These are phyloP conservation scores for Haplographium delicatum DNA, from an alignment of 495 filamentous ascomycete species.

Conservation along the genomic window DNA sequence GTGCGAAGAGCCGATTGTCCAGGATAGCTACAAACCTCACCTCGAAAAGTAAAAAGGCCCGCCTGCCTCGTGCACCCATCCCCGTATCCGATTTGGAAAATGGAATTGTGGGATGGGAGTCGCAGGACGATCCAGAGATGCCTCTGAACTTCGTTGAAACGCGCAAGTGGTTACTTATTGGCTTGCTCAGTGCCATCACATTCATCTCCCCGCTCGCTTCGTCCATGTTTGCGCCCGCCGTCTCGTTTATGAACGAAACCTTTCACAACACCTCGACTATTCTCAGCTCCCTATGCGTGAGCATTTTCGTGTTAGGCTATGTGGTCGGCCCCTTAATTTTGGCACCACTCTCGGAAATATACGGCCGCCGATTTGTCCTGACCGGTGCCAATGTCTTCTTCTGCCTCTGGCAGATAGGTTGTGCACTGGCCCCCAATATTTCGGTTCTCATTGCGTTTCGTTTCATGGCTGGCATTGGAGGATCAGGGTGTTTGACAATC, in stretches of 20 bases:
- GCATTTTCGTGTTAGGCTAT: slow-evolving; percentile 56
- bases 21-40: slow-evolving; percentile 17
- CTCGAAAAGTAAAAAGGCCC: slow-evolving; percentile 21
- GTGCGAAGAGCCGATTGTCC: slow-evolving; percentile 17
- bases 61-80: slow-evolving; percentile 22
- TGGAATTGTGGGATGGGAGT: slow-evolving; percentile 53
- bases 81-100: slow-evolving; percentile 40
- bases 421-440: slow-evolving; percentile 59
- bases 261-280: slow-evolving; percentile 41
- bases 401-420: slow-evolving; percentile 63
- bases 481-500: slow-evolving; percentile 47
- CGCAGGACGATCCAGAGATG: slow-evolving; percentile 62
- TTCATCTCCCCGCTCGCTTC: slow-evolving; percentile 60
- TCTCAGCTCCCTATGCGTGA: slow-evolving; percentile 46
- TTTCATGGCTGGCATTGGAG: slow-evolving; percentile 58
- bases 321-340: slow-evolving; percentile 59
- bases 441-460: slow-evolving; percentile 56
- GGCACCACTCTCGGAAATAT: slow-evolving; percentile 69
- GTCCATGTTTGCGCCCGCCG: slow-evolving; percentile 60
- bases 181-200: slow-evolving; percentile 51
- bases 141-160: slow-evolving; percentile 59
- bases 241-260: slow-evolving; percentile 44
- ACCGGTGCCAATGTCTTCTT: slow-evolving; percentile 62
- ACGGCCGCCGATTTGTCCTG: slow-evolving; percentile 60
- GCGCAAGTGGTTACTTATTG: slow-evolving; percentile 68